Evolutionary conservation across 78 protist genomes (phyloP).

Genomic region (Isochrysis galbana): DNA sequence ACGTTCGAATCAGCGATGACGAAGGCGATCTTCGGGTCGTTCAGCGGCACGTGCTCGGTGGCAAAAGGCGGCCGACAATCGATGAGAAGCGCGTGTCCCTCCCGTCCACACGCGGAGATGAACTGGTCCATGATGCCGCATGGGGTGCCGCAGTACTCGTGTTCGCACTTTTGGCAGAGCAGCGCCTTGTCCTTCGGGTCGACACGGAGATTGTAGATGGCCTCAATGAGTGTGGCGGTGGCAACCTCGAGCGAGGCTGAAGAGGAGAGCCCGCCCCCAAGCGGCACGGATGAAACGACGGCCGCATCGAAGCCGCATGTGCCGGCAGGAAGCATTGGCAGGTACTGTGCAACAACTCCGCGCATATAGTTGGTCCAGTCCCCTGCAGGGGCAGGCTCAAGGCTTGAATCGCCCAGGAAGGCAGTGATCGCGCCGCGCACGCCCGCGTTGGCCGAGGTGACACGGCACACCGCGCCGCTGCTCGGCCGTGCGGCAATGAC

Average conservation of each 20-base stretch:
- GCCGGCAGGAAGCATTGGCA: not conserved
- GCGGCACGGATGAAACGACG: not conserved
- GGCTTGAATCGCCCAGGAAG: not conserved
- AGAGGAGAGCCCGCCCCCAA: not conserved
- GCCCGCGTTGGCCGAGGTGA: not conserved
- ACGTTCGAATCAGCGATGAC: constrained; percentile 14
- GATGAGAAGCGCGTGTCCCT: not conserved
- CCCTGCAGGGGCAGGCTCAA: not conserved
- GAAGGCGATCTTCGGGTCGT: not conserved
- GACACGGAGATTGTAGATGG: not conserved
- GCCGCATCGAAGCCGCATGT: not conserved
- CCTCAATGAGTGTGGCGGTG: not conserved
- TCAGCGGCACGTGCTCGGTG: not conserved
- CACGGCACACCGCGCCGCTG: not conserved
- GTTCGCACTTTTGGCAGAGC: constrained; percentile 31
- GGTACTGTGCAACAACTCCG: not conserved
- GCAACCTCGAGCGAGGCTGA: constrained; percentile 35
- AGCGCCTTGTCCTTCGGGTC: not conserved
- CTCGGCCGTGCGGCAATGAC: not conserved
- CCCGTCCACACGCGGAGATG: not conserved
- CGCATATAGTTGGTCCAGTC: not conserved
- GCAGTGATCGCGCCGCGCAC: not conserved
- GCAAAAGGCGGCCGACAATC: constrained; percentile 8
- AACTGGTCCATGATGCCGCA: constrained; percentile 40
- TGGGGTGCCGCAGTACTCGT: not conserved